These are phyloP conservation scores for Fusarium mundagurra DNA, from an alignment of 2,329 filamentous ascomycete genomes.

Conservation along the genomic window DNA sequence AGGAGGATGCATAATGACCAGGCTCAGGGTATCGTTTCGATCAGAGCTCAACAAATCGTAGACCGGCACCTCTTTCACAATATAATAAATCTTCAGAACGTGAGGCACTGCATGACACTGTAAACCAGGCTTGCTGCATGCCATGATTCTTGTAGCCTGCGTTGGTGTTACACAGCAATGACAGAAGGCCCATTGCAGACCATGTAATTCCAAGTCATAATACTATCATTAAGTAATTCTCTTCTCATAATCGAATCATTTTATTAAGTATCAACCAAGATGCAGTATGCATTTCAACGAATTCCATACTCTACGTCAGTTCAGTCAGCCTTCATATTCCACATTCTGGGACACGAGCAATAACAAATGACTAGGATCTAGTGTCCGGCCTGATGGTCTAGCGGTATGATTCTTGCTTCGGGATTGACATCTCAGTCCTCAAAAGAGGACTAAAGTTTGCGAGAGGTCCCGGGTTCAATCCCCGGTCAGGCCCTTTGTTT, in stretches of 20 bases:
- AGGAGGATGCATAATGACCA: background rate
- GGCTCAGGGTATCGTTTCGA: background rate
- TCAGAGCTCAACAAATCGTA: too few relatives aligned
- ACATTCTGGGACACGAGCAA: accelerated
- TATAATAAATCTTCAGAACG: background rate
- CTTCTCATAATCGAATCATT: background rate
- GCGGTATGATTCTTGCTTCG: slow-evolving; percentile 35
- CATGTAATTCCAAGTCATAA: too few relatives aligned
- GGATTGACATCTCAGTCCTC: slow-evolving; percentile 28
- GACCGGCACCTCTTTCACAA: background rate
- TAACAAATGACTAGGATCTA: slow-evolving; percentile 20
- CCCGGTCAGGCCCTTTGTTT: slow-evolving; percentile 53
- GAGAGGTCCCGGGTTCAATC: slow-evolving; percentile 60
- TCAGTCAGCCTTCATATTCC: accelerated
- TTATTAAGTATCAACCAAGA: background rate
- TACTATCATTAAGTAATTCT: too few relatives aligned
- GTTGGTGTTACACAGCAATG: background rate
- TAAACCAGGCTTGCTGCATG: background rate
- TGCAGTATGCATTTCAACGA: accelerated
- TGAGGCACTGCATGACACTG: background rate
- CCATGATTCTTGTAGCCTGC: too few relatives aligned
- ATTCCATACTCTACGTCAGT: accelerated
- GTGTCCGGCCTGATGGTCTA: slow-evolving; percentile 31
- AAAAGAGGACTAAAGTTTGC: slow-evolving; percentile 40
- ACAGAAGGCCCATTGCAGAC: too few relatives aligned